phyloP scores from a whole-genome alignment of 2,329 filamentous ascomycete genomes.

The Myriosclerotinia scirpicola region DNA sequence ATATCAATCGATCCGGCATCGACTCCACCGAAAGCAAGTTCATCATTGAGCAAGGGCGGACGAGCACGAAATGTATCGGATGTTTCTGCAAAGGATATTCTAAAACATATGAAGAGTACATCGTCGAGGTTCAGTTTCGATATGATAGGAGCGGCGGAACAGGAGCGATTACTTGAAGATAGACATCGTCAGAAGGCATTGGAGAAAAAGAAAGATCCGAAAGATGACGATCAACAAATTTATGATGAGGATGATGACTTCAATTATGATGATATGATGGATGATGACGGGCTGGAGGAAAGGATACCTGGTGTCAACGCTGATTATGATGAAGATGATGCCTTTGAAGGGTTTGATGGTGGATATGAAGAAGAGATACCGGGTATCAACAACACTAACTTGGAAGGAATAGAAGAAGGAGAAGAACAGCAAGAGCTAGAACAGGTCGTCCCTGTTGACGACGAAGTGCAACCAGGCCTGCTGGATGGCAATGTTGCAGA shows the following conservation, averaged over 20 bases:
- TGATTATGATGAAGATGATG: slow-evolving; percentile 42
- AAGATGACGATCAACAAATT: slow-evolving; percentile 39
- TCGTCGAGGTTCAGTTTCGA: slow-evolving; percentile 82
- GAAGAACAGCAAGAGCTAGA: slow-evolving; percentile 40
- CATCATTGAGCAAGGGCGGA: slow-evolving; percentile 30
- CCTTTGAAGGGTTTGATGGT: slow-evolving; percentile 27
- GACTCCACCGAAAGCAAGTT: slow-evolving; percentile 32
- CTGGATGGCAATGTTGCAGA: slow-evolving; percentile 30
- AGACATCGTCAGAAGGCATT: slow-evolving; percentile 66
- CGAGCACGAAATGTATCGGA: slow-evolving; percentile 55
- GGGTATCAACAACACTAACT: slow-evolving; percentile 29
- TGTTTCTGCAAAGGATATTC: slow-evolving; percentile 48
- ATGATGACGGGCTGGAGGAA: slow-evolving; percentile 62
- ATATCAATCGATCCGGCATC: slow-evolving; percentile 36
- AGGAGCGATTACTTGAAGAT: slow-evolving; percentile 71
- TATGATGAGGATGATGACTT: slow-evolving; percentile 57
- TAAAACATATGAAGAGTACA: slow-evolving; percentile 70
- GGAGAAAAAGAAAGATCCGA: slow-evolving; percentile 52
- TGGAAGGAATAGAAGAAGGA: slow-evolving; percentile 39
- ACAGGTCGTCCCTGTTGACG: neutral
- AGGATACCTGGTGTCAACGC: slow-evolving; percentile 59
- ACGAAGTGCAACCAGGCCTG: slow-evolving; percentile 25
- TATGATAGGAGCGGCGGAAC: slow-evolving; percentile 67
- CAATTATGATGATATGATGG: slow-evolving; percentile 56
- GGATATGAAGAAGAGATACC: slow-evolving; percentile 30